Percentiles rank a stretch among this genome's conserved stretches.
Conservation (phyloP, 176 grass and related monocot genomes). For the Avena sativa region DNA sequence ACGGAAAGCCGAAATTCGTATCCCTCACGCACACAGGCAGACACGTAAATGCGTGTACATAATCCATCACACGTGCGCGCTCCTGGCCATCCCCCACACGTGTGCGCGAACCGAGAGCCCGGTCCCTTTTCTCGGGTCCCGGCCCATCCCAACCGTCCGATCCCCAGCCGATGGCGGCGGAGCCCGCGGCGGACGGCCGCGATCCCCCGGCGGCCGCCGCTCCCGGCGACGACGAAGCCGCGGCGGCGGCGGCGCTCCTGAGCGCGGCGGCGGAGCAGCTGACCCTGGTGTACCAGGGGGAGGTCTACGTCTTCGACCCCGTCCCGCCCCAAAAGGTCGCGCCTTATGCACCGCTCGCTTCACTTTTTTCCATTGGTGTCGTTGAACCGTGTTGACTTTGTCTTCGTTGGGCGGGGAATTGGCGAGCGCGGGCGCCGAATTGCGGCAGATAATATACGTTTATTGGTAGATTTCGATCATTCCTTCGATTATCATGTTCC, state of each 20-base stretch:
- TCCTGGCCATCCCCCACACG: slow-evolving; percentile 45
- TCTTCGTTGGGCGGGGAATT: slow-evolving; percentile 11
- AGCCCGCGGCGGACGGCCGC: slow-evolving; percentile 46
- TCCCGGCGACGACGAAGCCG: slow-evolving; percentile 26
- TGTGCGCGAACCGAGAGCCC: slow-evolving; percentile 37
- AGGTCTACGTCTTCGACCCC: slow-evolving; percentile 84
- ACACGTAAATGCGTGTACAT: slow-evolving; percentile 12
- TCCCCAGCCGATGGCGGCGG: slow-evolving; percentile 52
- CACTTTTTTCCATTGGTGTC: not conserved
- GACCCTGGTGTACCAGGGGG: slow-evolving; percentile 74
- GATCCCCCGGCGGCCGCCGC: slow-evolving; percentile 30
- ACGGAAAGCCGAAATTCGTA: not conserved
- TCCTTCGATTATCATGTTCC: not conserved
- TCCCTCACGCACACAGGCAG: not conserved
- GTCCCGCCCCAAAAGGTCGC: slow-evolving; percentile 76
- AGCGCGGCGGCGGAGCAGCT: slow-evolving; percentile 74
- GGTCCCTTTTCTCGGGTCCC: not conserved
- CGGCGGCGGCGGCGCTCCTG: slow-evolving; percentile 46
- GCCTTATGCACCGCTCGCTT: slow-evolving; percentile 35
- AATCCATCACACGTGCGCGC: slow-evolving; percentile 45
- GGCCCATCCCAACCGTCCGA: slow-evolving; percentile 53
- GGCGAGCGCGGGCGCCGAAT: slow-evolving; percentile 15
- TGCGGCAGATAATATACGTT: not conserved
- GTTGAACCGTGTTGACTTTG: slow-evolving; percentile 36
- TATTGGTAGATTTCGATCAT: not conserved